Evolutionary conservation across 306 rosid genomes (phyloP).

Genomic region (Glycine tomentella): DNA sequence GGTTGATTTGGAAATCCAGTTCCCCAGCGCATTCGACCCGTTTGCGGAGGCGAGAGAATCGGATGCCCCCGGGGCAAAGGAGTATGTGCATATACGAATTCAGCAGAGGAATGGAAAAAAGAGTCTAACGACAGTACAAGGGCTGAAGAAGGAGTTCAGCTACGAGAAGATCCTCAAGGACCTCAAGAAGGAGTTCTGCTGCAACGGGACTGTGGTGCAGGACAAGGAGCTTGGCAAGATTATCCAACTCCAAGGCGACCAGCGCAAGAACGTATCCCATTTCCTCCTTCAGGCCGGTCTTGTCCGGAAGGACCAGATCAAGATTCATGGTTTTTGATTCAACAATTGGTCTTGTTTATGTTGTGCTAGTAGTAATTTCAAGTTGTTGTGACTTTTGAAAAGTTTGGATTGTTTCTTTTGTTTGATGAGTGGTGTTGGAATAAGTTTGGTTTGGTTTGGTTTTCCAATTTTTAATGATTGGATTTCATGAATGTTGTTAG

Average conservation of each 20-base stretch:
- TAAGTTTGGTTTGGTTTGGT: too few relatives aligned
- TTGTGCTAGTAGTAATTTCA: background rate
- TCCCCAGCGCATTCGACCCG: slow-evolving; percentile 74
- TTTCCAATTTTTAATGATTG: too few relatives aligned
- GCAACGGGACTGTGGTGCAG: slow-evolving; percentile 96
- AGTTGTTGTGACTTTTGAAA: background rate
- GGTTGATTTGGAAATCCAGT: slow-evolving; percentile 72
- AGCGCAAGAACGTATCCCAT: slow-evolving; percentile 84
- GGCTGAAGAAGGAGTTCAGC: slow-evolving; percentile 75
- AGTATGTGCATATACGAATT: slow-evolving; percentile 82
- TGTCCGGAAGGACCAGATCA: slow-evolving; percentile 77
- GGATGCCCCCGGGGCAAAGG: slow-evolving; percentile 76
- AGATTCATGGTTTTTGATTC: slow-evolving; percentile 83
- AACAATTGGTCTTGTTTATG: background rate
- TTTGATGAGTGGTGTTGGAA: too few relatives aligned
- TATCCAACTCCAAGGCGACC: slow-evolving; percentile 93
- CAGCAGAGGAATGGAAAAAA: slow-evolving; percentile 93
- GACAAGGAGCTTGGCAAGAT: slow-evolving; percentile 88
- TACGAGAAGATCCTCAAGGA: slow-evolving; percentile 89
- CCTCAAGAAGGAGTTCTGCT: slow-evolving; percentile 83
- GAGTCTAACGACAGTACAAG: slow-evolving; percentile 89
- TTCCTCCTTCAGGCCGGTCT: slow-evolving; percentile 70
- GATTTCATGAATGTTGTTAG: too few relatives aligned
- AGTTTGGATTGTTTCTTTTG: background rate
- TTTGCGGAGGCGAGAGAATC: slow-evolving; percentile 75